These are phyloP conservation scores for Scytalidium lignicola DNA, from an alignment of 2,329 filamentous ascomycete species.

Conservation along the genomic window DNA sequence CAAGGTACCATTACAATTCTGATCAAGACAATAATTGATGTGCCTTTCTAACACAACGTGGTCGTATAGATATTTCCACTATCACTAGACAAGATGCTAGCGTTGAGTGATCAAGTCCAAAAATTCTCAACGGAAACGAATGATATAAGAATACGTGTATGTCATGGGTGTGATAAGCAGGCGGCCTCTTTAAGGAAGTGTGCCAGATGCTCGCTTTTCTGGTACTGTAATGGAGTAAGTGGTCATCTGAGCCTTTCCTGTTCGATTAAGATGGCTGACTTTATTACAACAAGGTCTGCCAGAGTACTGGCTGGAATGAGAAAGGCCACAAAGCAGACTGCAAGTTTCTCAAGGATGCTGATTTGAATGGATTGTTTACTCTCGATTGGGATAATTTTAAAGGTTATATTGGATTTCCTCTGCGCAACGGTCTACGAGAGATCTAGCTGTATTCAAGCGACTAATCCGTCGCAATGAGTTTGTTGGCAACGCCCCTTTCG, in stretches of 20 bases:
- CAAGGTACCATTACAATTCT: conserved; percentile 13
- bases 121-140: conserved; percentile 14
- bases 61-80: conserved; percentile 14
- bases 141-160: conserved; percentile 13
- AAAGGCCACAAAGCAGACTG: conserved; percentile 25
- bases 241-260: background rate
- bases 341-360: conserved; percentile 23
- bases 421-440: too few species aligned
- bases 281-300: conserved; percentile 18
- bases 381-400: conserved; percentile 23
- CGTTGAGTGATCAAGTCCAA: conserved; percentile 15
- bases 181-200: conserved; percentile 14
- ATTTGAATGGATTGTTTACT: conserved; percentile 21
- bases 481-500: too few species aligned
- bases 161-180: conserved; percentile 16
- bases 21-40: background rate
- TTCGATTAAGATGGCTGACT: conserved; percentile 5
- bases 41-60: conserved; percentile 5
- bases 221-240: conserved; percentile 23
- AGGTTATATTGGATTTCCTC: conserved; percentile 18
- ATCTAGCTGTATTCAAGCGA: too few species aligned
- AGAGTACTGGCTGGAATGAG: conserved; percentile 22
- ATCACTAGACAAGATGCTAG: conserved; percentile 12
- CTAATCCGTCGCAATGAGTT: too few species aligned
- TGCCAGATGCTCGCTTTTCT: conserved; percentile 18